phyloP scores from a whole-genome alignment of 179 eudicot species.

The Beta macrorhiza region DNA sequence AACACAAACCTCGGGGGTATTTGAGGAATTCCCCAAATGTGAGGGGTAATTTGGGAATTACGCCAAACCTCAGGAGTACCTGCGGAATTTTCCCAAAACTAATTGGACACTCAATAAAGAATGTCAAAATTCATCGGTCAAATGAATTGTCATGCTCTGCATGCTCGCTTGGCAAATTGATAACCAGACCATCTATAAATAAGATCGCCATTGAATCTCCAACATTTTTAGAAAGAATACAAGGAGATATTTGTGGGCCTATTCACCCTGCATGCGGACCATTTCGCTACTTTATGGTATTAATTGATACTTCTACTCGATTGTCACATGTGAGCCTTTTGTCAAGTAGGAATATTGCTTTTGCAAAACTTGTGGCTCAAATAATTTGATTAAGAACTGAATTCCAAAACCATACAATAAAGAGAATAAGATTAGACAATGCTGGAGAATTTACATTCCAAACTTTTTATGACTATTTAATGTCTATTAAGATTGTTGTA shows the following conservation, averaged over 20 bases:
- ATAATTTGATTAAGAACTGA: constrained; percentile 6
- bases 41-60: no score
- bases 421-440: constrained; percentile 9
- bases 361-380: constrained; percentile 14
- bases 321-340: background rate
- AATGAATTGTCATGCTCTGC: background rate
- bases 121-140: background rate
- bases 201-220: background rate
- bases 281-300: constrained; percentile 10
- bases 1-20: no score
- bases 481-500: constrained; percentile 8
- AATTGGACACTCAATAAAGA: background rate
- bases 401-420: background rate
- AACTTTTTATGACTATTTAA: constrained; percentile 20
- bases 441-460: constrained; percentile 10
- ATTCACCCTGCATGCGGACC: background rate
- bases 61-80: no score
- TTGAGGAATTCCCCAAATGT: no score
- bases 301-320: constrained; percentile 10
- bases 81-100: no score
- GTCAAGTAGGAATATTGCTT: constrained; percentile 4
- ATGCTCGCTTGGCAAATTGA: constrained; percentile 11
- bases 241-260: constrained; percentile 9
- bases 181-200: background rate
- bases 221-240: background rate